Conservation (phyloP, 345 rosid genomes). For the Kandelia obovata region DNA sequence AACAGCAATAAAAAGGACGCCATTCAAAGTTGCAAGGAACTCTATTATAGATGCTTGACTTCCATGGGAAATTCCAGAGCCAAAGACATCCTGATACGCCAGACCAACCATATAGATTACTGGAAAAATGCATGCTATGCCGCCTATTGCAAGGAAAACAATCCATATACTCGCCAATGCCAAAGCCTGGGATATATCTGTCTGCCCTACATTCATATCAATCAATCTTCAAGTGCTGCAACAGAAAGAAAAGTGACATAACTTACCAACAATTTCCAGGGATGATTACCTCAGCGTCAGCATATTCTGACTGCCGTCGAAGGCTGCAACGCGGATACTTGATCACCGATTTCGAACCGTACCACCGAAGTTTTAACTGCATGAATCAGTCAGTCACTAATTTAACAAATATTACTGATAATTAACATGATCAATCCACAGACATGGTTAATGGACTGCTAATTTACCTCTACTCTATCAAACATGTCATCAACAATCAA, state of each 20-base stretch:
- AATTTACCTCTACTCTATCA: slow-evolving; percentile 88
- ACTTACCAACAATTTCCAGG: slow-evolving; percentile 4
- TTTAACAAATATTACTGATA: neutral
- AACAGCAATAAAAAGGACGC: slow-evolving; percentile 55
- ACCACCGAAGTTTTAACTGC: slow-evolving; percentile 80
- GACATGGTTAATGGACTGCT: neutral
- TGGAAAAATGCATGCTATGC: slow-evolving; percentile 54
- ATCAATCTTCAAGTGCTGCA: slow-evolving; percentile 50
- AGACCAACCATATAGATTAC: slow-evolving; percentile 50
- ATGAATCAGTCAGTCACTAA: neutral
- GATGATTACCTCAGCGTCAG: slow-evolving; percentile 87
- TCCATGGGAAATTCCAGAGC: slow-evolving; percentile 35
- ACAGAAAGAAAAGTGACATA: neutral
- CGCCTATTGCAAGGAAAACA: slow-evolving; percentile 67
- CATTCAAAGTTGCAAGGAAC: slow-evolving; percentile 50
- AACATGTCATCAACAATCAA: slow-evolving; percentile 92
- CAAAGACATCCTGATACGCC: slow-evolving; percentile 54
- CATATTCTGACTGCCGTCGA: slow-evolving; percentile 69
- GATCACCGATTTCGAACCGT: slow-evolving; percentile 84
- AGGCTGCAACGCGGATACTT: slow-evolving; percentile 98
- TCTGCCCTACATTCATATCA: slow-evolving; percentile 95
- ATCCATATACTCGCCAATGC: slow-evolving; percentile 85
- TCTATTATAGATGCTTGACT: slow-evolving; percentile 43
- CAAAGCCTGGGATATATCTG: slow-evolving; percentile 80
- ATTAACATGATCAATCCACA: neutral